Base-by-base conservation (phyloP, 768 basidiomycete genomes). In the Suillus americanus region DNA sequence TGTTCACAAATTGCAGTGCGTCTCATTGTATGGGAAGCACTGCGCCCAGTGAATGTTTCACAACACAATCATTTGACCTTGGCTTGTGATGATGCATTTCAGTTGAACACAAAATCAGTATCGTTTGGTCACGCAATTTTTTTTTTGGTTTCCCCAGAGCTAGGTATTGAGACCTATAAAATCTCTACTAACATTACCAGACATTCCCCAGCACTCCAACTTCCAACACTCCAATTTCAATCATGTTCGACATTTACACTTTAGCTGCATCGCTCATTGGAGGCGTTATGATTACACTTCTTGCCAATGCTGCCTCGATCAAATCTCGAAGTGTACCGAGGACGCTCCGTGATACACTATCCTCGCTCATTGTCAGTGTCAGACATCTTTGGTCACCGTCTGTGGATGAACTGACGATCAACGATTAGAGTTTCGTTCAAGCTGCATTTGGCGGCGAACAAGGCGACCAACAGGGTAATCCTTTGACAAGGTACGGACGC, bases 221-320 rank as follows among this genome's bases (percentile, higher is more conserved):
- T 23, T 33, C 23, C 35, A 37, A n/a, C n/a, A 5, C 60, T 23
- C 55, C 62, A 51, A 13, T 23, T 48, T 55, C 59, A 40, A 41
- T 46, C 61, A 70, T 70, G 69, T 43, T 68, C 8, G 64, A 70
- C 37, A 60, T 67, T 56, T 62, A 64, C 45, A 57, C 51, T 40
- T 33, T 64, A 41, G 67, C 67, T 54, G 41, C 63, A 5, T 68
- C 67, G 4, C 46, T 68, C 55, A 41, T 71, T 9, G 67, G 70
- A 10, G 65, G 64, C 28, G 66, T 70, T 64, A n/a, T 66, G 50
- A 61, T 70, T 37, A 66, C 61, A 37, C 33, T 70, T 30, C 30
- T 68, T 23, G 64, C 65, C 55, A 64, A 71, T 54, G 54, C 18
- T 12, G 67, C 59, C 14, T 66, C 67, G 9, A 28, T 54, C 40